These are phyloP conservation scores for Monosporascus sp. DNA, from an alignment of 2,329 filamentous ascomycete species.

Conservation along the genomic window DNA sequence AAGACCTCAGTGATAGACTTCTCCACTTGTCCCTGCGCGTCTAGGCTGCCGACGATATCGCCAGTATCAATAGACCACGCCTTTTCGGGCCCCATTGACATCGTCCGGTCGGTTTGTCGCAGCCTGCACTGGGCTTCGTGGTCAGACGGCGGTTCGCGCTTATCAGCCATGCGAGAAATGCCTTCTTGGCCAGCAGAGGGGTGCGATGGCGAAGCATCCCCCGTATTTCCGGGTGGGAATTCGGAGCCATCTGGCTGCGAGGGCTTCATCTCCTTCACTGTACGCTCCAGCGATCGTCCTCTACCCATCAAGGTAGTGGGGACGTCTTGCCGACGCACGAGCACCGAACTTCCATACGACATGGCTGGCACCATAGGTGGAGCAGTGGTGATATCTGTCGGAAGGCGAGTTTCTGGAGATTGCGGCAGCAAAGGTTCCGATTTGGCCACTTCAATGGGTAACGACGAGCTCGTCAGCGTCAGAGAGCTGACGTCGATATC, in stretches of 20 bases:
- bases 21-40: slow-evolving; percentile 58
- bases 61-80: slow-evolving; percentile 59
- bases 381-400: slow-evolving; percentile 13
- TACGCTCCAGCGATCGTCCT: slow-evolving; percentile 39
- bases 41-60: slow-evolving; percentile 41
- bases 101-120: slow-evolving; percentile 37
- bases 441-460: slow-evolving; percentile 27
- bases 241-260: slow-evolving; percentile 23
- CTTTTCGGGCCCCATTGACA: slow-evolving; percentile 48
- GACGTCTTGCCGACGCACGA: slow-evolving; percentile 30
- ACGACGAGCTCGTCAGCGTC: slow-evolving; percentile 29
- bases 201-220: slow-evolving; percentile 28
- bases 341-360: slow-evolving; percentile 28
- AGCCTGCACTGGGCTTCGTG: slow-evolving; percentile 27
- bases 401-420: slow-evolving; percentile 14
- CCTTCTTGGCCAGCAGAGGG: slow-evolving; percentile 6
- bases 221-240: slow-evolving; percentile 23
- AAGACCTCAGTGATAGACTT: slow-evolving; percentile 60
- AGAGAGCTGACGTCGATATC: slow-evolving; percentile 33
- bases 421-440: slow-evolving; percentile 24
- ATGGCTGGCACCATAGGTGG: slow-evolving; percentile 26
- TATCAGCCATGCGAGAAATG: slow-evolving; percentile 11
- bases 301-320: slow-evolving; percentile 27
- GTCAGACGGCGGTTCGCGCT: slow-evolving; percentile 17
- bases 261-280: slow-evolving; percentile 34